Base-by-base conservation (phyloP, 2,329 filamentous ascomycete genomes). In the Chlorencoelia australis region DNA sequence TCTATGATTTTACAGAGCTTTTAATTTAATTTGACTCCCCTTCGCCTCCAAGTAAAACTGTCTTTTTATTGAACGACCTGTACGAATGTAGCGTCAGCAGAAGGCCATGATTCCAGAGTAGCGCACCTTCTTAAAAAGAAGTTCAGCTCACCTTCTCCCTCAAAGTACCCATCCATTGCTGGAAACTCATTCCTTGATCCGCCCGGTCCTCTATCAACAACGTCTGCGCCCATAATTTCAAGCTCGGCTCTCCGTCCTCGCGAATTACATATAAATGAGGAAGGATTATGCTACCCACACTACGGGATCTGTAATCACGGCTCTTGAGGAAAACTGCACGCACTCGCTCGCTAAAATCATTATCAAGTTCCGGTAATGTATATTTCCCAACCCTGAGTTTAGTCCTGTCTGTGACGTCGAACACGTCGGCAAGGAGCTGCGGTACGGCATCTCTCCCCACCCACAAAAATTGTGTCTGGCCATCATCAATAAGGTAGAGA, bases 401-500 rank as follows among this genome's bases (percentile, higher is more conserved):
- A 25, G 77, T 79, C 55, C 83, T 79, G 61, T 95, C 88, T 30
- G 80, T 70, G 8, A 91, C 71, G 16, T 87, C 89, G 58, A 98
- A 98, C 5, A 96, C 89, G 52, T 98, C 91, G 35, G 72, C 63
- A 26, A 96, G 68, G 20, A 98, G 71, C 55, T 94, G 86, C 1
- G 87, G 86, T 18, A 98, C 86, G 1, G 89, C 82, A 49, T 98
- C 89, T 22, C 88, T 79, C 10, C 91, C 91, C 14, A 96, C 73
- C 91, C 91, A 98, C 31, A 98, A 64, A 71, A 98, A 98, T 59
- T 98, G 91, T 5, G 86, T 95, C 61, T 95, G 89, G 3, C 88
- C 88, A 54, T 98, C 91, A 52, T 98, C 91, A 51, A 98, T 91
- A 40, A 98, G 73, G 61, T 98, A 98, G 13, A 98, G 67, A 18